Base-by-base conservation (phyloP, 768 basidiomycete genomes). In the Amanita subjunquillea region DNA sequence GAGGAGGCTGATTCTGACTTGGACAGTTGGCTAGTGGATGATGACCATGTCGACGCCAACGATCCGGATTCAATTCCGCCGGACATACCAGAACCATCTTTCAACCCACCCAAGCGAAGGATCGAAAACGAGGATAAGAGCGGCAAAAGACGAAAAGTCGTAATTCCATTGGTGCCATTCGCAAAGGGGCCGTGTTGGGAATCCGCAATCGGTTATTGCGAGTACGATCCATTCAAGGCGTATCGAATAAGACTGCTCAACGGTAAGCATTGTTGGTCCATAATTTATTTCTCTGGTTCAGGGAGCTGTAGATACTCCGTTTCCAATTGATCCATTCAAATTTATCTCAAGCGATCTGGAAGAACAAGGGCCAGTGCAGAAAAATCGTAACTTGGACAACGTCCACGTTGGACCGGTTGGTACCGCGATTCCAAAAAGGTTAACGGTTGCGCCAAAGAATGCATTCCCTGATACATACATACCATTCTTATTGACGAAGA, bases 131-230 rank as follows among this genome's bases (percentile, higher is more conserved):
- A 60, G 6, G 77, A 76, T 44, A 72, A 74, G 52, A 59, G 69
- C 7, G 72, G 70, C 36, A 90, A 89, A 72, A 89, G 83, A 63
- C 75, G 87, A 59, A 87, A 85, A 57, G 77, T 84, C 13, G 83
- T 91, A 25, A 72, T 85, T 3, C 87, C 85, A 2, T 75, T 97
- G 12, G 77, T 91, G 3, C 85, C 91, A 13, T 90, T 85, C 58
- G 72, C 75, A 17, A 91, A 84, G 64, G 93, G 93, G 3, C 91
- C 93, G 27, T 76, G 76, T 54, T 93, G 85, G 82, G 92, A 95
- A 64, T 65, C 72, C 1, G 65, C 63, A 9, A 71, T 94, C 54
- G 87, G 87, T 2, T 67, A 75, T 17, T 84, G 84, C 60, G 73
- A 77, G 40, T 80, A 82, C 55, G 82, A 84, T 42, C 77, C 83